These are phyloP conservation scores for Glycyrrhiza uralensis DNA, from an alignment of 306 rosid species.

Conservation along the genomic window DNA sequence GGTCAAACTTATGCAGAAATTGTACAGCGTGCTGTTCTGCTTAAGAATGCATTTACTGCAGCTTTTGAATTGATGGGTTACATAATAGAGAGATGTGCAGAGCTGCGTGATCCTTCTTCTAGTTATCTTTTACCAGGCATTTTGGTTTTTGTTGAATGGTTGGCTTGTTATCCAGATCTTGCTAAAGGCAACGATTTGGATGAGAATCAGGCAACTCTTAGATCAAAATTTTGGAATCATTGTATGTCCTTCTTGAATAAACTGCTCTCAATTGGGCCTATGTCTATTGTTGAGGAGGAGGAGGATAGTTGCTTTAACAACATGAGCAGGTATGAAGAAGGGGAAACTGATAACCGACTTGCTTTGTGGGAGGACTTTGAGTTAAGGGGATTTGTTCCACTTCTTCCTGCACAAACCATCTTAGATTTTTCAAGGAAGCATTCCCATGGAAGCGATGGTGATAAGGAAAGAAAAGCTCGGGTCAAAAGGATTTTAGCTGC, in stretches of 20 bases:
- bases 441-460: constrained; percentile 62
- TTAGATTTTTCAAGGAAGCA: constrained; percentile 89
- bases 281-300: constrained; percentile 55
- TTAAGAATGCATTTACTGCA: constrained; percentile 80
- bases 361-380: constrained; percentile 89
- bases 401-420: constrained; percentile 83
- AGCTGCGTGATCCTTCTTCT: constrained; percentile 66
- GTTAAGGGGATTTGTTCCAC: constrained; percentile 87
- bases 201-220: constrained; percentile 54
- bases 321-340: constrained; percentile 84
- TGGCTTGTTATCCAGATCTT: constrained; percentile 80
- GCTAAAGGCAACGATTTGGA: constrained; percentile 64
- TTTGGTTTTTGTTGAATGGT: constrained; percentile 84
- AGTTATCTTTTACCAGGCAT: constrained; percentile 77
- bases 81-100: constrained; percentile 66
- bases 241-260: constrained; percentile 62
- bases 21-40: constrained; percentile 84
- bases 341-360: constrained; percentile 77
- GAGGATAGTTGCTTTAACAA: constrained; percentile 78
- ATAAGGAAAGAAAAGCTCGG: constrained; percentile 69
- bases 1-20: constrained; percentile 90
- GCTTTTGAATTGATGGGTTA: constrained; percentile 74
- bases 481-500: constrained; percentile 83
- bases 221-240: constrained; percentile 67
- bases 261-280: constrained; percentile 46